Conservation (phyloP, 2,329 filamentous ascomycete species). For the Venturia pyrina region DNA sequence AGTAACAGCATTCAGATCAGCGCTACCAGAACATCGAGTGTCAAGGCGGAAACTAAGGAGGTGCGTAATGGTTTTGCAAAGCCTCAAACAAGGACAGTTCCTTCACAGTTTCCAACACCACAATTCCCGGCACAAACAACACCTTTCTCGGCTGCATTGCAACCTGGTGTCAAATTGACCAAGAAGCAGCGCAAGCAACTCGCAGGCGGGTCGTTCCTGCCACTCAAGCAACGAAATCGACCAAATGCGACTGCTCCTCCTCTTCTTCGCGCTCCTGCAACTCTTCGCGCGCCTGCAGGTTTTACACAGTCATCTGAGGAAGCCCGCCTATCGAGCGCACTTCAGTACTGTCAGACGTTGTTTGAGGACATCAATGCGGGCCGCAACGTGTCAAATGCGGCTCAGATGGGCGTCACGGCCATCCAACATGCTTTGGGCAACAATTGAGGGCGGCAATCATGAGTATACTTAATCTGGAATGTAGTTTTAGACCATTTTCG, state of each 20-base stretch:
- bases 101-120: background rate
- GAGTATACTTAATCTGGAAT: background rate
- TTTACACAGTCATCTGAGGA: background rate
- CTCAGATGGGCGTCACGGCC: background rate
- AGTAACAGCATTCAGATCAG: background rate
- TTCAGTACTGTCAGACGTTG: background rate
- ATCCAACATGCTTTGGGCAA: background rate
- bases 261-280: background rate
- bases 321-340: background rate
- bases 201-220: background rate
- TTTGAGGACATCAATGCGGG: background rate
- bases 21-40: background rate
- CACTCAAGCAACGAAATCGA: background rate
- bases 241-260: background rate
- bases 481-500: background rate
- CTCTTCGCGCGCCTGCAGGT: background rate
- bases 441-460: background rate
- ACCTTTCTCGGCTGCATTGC: background rate
- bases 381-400: background rate
- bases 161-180: background rate
- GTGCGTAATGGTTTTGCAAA: background rate
- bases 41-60: background rate
- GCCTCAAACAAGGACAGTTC: background rate
- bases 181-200: background rate
- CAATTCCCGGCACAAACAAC: background rate